These are phyloP conservation scores for Epichloe typhina DNA, from an alignment of 2,329 filamentous ascomycete genomes.

Conservation along the genomic window DNA sequence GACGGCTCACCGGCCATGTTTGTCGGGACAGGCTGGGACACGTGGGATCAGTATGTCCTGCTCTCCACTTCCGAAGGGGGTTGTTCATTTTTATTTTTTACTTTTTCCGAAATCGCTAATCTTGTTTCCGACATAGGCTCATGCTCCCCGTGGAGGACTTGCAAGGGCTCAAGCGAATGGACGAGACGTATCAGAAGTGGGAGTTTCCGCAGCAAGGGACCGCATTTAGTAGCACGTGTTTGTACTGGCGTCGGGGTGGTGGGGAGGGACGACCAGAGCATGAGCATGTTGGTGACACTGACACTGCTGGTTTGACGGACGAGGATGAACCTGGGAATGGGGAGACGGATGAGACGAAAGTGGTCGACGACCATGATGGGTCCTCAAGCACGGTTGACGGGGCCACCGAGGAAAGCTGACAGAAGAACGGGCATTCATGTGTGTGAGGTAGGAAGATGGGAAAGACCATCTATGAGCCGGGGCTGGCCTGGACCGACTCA, in stretches of 20 bases:
- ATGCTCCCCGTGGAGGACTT: background rate
- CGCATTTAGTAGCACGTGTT: slow-evolving; percentile 10
- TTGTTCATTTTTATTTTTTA: background rate
- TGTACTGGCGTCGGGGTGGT: slow-evolving; percentile 9
- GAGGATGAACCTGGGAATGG: background rate
- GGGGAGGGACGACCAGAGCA: background rate
- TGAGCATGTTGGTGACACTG: background rate
- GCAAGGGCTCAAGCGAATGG: slow-evolving; percentile 7
- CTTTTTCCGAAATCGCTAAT: background rate
- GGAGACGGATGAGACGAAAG: background rate
- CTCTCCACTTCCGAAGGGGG: too few relatives aligned
- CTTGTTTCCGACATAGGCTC: background rate
- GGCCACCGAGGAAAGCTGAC: background rate
- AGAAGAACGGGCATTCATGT: background rate
- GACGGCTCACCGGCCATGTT: slow-evolving; percentile 36
- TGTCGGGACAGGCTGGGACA: slow-evolving; percentile 40
- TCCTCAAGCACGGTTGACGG: background rate
- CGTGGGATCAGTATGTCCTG: slow-evolving; percentile 36
- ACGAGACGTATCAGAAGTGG: slow-evolving; percentile 6
- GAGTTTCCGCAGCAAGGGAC: slow-evolving; percentile 10
- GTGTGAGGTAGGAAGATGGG: too few relatives aligned
- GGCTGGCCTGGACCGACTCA: too few relatives aligned
- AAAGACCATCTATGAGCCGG: too few relatives aligned
- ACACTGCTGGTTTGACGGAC: background rate
- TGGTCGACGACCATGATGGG: background rate